A percentile compares a stretch with the other conserved stretches of the same genome.
Evolutionary conservation across 2,329 filamentous ascomycete species (phyloP).

Genomic region (Sphaerulina musiva): DNA sequence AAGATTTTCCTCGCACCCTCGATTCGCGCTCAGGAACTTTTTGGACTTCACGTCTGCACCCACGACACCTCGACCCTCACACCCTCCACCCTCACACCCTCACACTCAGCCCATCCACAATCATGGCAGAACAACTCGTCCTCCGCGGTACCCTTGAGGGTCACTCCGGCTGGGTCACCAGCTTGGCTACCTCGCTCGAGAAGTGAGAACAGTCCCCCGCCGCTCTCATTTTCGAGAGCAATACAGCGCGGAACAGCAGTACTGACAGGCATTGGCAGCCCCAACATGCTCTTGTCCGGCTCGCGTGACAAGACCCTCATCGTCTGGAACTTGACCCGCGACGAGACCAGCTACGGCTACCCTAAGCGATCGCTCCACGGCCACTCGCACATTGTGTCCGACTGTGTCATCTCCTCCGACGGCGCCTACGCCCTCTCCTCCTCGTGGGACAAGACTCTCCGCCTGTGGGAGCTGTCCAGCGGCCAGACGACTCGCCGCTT

Average conservation of each 20-base stretch:
- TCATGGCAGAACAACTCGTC: slow-evolving; percentile 39
- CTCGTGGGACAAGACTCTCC: slow-evolving; percentile 99
- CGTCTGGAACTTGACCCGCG: slow-evolving; percentile 99
- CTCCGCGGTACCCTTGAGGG: slow-evolving; percentile 52
- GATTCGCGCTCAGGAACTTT: slow-evolving; percentile 4
- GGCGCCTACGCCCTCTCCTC: slow-evolving; percentile 97
- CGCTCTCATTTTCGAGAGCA: background rate
- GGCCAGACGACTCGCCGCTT: slow-evolving; percentile 97
- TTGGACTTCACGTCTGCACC: background rate
- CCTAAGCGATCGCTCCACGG: slow-evolving; percentile 98
- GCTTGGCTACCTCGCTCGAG: slow-evolving; percentile 96
- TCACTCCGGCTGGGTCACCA: slow-evolving; percentile 99
- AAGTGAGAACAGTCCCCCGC: slow-evolving; percentile 52
- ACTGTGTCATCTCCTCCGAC: slow-evolving; percentile 99
- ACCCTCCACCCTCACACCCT: background rate
- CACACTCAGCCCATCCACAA: slow-evolving; percentile 9
- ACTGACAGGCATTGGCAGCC: slow-evolving; percentile 48
- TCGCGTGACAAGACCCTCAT: slow-evolving; percentile 98
- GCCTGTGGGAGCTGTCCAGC: slow-evolving; percentile 96
- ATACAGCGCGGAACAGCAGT: slow-evolving; percentile 31
- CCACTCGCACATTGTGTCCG: slow-evolving; percentile 99
- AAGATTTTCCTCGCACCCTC: background rate
- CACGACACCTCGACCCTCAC: background rate
- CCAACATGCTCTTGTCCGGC: slow-evolving; percentile 98
- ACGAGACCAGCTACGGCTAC: slow-evolving; percentile 97